Percentiles rank a stretch among this genome's conserved stretches.
Conservation (phyloP, 257 asterid species). For the Nicotiana tomentosiformis region DNA sequence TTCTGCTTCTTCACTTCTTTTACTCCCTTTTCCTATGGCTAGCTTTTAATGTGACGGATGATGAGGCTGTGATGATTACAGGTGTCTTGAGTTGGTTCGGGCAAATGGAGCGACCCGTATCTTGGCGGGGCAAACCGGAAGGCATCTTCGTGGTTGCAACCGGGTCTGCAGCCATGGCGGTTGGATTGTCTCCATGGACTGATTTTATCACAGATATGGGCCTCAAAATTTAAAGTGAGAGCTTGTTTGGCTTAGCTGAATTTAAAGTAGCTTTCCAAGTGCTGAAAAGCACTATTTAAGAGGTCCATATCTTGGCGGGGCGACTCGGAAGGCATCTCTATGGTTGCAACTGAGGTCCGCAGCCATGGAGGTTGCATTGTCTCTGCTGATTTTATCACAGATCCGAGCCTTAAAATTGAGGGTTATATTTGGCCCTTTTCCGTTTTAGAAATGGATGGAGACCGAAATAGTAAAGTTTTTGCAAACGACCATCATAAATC, state of each 20-base stretch:
- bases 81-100: not conserved
- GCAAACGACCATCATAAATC: no score
- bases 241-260: no score
- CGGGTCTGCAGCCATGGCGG: slow-evolving; percentile 5
- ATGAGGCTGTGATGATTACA: not conserved
- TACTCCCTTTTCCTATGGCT: not conserved
- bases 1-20: not conserved
- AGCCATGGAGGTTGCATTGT: not conserved
- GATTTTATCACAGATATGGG: not conserved
- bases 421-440: no score
- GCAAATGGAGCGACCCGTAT: not conserved
- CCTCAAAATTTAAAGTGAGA: not conserved
- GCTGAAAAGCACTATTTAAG: no score
- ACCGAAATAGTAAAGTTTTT: no score
- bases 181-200: not conserved
- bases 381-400: not conserved
- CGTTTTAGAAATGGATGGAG: no score
- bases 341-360: not conserved
- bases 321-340: not conserved
- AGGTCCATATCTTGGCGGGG: slow-evolving; percentile 11
- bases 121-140: slow-evolving; percentile 15
- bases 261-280: no score
- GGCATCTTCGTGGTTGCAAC: not conserved
- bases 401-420: not conserved
- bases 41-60: not conserved